These are phyloP conservation scores for Entelexis sorbosivorans DNA, from an alignment of 1,139 yeast genomes.

Conservation along the genomic window DNA sequence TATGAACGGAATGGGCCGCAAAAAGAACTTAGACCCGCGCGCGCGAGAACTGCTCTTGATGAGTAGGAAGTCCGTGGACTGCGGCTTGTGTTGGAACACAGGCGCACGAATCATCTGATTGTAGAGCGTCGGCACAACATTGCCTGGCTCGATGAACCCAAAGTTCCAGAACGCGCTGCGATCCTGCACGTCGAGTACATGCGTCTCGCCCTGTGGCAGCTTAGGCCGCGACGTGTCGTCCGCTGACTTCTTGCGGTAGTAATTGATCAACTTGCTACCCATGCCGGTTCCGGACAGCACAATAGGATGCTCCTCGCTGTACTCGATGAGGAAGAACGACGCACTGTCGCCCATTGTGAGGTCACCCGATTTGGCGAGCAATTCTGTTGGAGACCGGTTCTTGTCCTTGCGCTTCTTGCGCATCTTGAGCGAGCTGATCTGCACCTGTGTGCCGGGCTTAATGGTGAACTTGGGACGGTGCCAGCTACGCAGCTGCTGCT, in stretches of 20 bases:
- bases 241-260: conserved; percentile 72
- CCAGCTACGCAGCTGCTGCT: conserved; percentile 61
- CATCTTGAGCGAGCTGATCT: conserved; percentile 62
- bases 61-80: conserved; percentile 69
- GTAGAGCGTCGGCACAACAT: conserved; percentile 83
- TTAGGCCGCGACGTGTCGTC: conserved; percentile 85
- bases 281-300: conserved; percentile 83
- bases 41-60: conserved; percentile 68
- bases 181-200: conserved; percentile 88
- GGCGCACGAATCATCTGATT: conserved; percentile 92
- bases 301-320: conserved; percentile 80
- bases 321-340: conserved; percentile 68
- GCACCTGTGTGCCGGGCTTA: conserved; percentile 66
- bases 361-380: conserved; percentile 61
- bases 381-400: conserved; percentile 67
- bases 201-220: conserved; percentile 85
- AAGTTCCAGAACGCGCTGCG: conserved; percentile 97
- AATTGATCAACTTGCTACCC: conserved; percentile 89
- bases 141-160: conserved; percentile 93
- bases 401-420: conserved; percentile 84
- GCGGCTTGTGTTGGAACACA: conserved; percentile 71
- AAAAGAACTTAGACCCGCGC: conserved; percentile 41
- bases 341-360: conserved; percentile 78
- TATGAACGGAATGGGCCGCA: conserved; percentile 58
- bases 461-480: conserved; percentile 70